Conservation (phyloP, 2,329 filamentous ascomycete genomes). For the Pseudogymnoascus destructans region DNA sequence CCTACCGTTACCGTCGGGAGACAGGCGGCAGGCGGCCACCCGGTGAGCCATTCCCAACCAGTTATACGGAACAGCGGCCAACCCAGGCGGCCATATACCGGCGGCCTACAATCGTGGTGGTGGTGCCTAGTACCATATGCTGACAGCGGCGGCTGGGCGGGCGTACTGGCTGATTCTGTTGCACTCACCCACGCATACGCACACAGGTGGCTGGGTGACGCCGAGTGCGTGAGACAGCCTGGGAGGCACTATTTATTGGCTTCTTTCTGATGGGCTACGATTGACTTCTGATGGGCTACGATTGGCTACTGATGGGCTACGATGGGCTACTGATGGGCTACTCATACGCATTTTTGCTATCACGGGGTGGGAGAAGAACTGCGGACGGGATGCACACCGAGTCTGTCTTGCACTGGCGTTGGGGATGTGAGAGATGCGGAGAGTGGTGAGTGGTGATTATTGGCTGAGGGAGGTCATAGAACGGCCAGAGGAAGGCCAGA, state of each 20-base stretch:
- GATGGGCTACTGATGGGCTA: neutral
- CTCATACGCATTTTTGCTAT: neutral
- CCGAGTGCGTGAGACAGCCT: neutral
- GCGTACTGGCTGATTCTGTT: neutral
- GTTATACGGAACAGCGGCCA: neutral
- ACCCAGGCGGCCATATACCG: neutral
- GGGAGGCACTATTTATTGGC: neutral
- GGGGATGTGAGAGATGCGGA: neutral
- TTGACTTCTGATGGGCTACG: neutral
- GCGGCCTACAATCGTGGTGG: neutral
- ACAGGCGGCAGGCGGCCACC: neutral
- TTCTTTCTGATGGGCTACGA: neutral
- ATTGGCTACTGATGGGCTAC: neutral
- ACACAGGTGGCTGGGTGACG: constrained; percentile 2
- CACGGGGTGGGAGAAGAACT: neutral
- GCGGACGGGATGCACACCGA: neutral
- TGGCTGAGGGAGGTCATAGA: neutral
- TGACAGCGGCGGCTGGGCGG: neutral
- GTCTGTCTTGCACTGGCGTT: neutral
- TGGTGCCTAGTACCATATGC: neutral
- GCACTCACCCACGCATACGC: neutral
- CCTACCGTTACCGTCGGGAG: neutral
- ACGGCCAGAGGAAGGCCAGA: neutral
- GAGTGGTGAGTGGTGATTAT: neutral
- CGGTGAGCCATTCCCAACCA: neutral